Evolutionary conservation across 2,329 filamentous ascomycete genomes (phyloP).

Genomic region (Exophiala spinifera): DNA sequence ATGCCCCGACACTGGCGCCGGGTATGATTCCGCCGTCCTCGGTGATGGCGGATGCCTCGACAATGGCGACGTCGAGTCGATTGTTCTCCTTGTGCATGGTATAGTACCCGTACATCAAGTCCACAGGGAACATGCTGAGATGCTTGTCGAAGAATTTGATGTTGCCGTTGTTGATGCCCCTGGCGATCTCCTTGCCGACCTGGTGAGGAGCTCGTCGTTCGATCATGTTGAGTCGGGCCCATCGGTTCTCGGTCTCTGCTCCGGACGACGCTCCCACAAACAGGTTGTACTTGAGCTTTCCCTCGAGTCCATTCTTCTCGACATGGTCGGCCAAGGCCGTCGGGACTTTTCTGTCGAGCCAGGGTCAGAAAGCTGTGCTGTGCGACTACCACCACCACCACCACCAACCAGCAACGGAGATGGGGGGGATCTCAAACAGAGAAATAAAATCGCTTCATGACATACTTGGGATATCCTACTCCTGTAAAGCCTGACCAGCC

Average conservation of each 20-base stretch:
- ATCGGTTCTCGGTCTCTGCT: constrained; percentile 86
- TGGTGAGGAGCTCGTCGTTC: constrained; percentile 80
- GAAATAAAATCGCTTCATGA: constrained; percentile 17
- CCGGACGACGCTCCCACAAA: constrained; percentile 90
- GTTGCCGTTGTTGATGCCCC: constrained; percentile 82
- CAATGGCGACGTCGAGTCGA: constrained; percentile 75
- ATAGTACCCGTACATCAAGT: constrained; percentile 74
- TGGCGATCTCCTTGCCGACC: constrained; percentile 84
- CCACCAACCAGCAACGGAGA: no score
- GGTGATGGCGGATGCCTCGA: constrained; percentile 82
- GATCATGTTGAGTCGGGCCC: constrained; percentile 89
- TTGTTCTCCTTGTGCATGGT: constrained; percentile 73
- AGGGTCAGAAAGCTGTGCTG: no score
- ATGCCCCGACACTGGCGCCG: constrained; percentile 79
- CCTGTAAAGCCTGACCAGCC: constrained; percentile 92
- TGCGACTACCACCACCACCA: no score
- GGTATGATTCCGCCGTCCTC: constrained; percentile 86
- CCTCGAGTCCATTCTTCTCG: constrained; percentile 79
- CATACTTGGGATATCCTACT: constrained; percentile 82
- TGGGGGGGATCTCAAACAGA: no score
- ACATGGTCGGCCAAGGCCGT: constrained; percentile 83
- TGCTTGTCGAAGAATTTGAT: constrained; percentile 96
- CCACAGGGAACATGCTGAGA: constrained; percentile 84
- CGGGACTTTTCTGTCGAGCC: constrained; percentile 67
- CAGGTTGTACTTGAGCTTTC: constrained; percentile 78